Evolutionary conservation across 805 yeast genomes (phyloP).

Genomic region (Debaryomyces maramus): DNA sequence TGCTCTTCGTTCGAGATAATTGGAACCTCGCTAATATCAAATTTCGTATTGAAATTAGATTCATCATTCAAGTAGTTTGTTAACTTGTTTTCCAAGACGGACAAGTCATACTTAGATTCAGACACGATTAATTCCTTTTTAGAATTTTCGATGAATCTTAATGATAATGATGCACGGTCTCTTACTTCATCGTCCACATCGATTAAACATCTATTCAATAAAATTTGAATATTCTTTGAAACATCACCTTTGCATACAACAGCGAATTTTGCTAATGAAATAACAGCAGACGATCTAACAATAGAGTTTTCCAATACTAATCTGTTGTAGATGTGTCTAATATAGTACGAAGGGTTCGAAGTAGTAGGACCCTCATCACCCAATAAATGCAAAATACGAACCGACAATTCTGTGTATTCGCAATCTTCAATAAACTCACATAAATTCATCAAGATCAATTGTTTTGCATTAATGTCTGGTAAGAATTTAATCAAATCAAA

Average conservation of each 20-base stretch:
- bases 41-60: slow-evolving; percentile 52
- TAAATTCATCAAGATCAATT: slow-evolving; percentile 77
- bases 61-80: slow-evolving; percentile 65
- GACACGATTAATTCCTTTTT: slow-evolving; percentile 58
- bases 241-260: slow-evolving; percentile 69
- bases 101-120: slow-evolving; percentile 67
- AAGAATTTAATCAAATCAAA: slow-evolving; percentile 87
- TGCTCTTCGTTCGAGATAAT: slow-evolving; percentile 65
- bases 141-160: slow-evolving; percentile 54
- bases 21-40: slow-evolving; percentile 72
- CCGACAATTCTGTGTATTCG: slow-evolving; percentile 90
- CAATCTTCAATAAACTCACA: slow-evolving; percentile 99
- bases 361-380: slow-evolving; percentile 95
- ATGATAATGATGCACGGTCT: slow-evolving; percentile 90
- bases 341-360: slow-evolving; percentile 81
- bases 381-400: slow-evolving; percentile 85
- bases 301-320: slow-evolving; percentile 94
- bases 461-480: slow-evolving; percentile 70
- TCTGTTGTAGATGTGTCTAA: slow-evolving; percentile 95
- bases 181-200: slow-evolving; percentile 97
- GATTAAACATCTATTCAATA: slow-evolving; percentile 78
- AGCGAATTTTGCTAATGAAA: slow-evolving; percentile 89
- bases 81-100: slow-evolving; percentile 75
- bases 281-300: slow-evolving; percentile 93
- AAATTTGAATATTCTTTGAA: slow-evolving; percentile 65